Base-by-base conservation (phyloP, 2,329 filamentous ascomycete species). In the Colletotrichum acutatum region DNA sequence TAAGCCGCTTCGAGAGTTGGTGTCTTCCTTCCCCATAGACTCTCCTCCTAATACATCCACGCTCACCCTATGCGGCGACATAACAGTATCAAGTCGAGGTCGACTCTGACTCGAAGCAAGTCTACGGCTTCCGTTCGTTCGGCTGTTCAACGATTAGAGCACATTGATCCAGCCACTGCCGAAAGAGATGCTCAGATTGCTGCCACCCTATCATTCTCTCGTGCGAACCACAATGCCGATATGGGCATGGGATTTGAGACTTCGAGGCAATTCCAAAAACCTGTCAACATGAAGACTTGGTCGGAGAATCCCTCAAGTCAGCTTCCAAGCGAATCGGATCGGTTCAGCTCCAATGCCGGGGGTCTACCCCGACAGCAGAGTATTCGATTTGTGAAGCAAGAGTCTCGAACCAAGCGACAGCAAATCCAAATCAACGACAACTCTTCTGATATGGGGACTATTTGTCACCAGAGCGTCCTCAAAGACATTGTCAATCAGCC, bases 171-270 rank as follows among this genome's bases (percentile, higher is more conserved):
- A 1, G 81, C 80, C 12, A 79, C 82, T 4, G 88, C 88, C 2
- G 86, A 88, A 61, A 84, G 89, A 66, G 89, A 93, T 79, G 92
- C 92, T 8, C 87, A 90, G 52, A 86, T 88, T 52, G 91, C 92
- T 26, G 92, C 92, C 8, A 83, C 84, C 42, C 83, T 91, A 77
- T 92, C 92, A 1, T 93, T 89, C 78, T 79, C 83, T 7, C 85
- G 87, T 72, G 87, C 88, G n/a, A 84, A 84, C 66, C 83, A 83
- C 46, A 82, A 84, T 14, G 82, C 78, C 52, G 82, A 77, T 69
- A 78, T 78, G 32, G 83, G 84, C 61, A 76, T 78, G 65, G 11
- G 84, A 81, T 14, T 24, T 42, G 80, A 53, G 26, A 28, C 24
- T 37, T 65, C 63, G 6, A 62, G 32, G 42, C 46, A 53, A 30